phyloP scores from a whole-genome alignment of 331 rosid species.

The Pyracantha coccinea region DNA sequence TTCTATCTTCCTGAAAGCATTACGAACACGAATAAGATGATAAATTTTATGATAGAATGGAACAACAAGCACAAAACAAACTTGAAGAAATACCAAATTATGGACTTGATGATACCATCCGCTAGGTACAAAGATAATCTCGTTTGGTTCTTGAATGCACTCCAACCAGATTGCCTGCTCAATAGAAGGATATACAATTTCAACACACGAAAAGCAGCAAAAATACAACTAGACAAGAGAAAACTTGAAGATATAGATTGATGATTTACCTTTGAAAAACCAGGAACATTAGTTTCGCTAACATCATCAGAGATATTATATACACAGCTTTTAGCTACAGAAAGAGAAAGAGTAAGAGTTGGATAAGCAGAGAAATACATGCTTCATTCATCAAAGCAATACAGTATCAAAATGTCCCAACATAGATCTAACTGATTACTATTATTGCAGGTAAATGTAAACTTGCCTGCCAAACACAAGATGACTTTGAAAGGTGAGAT shows the following conservation, averaged over 20 bases:
- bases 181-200: conserved; percentile 1
- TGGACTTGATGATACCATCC: conserved; percentile 99
- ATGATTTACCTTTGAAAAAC: conserved; percentile 53
- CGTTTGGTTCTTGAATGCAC: conserved; percentile 74
- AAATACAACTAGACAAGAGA: not conserved
- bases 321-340: conserved; percentile 34
- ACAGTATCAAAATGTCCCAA: not conserved
- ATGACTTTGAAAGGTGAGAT: conserved; percentile 70
- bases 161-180: conserved; percentile 82
- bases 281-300: conserved; percentile 59
- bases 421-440: not conserved
- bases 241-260: conserved; percentile 4
- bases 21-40: not conserved
- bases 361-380: not conserved
- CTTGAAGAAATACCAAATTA: conserved; percentile 51
- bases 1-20: conserved; percentile 53
- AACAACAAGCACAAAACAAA: not conserved
- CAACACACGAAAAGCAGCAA: conserved; percentile 9
- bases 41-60: not conserved
- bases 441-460: conserved; percentile 8
- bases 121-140: conserved; percentile 85
- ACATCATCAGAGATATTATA: conserved; percentile 72
- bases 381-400: not conserved
- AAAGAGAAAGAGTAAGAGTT: not conserved
- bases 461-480: conserved; percentile 78